These are phyloP conservation scores for Zygosaccharomyces lentus DNA, from an alignment of 805 yeast genomes.

Conservation along the genomic window DNA sequence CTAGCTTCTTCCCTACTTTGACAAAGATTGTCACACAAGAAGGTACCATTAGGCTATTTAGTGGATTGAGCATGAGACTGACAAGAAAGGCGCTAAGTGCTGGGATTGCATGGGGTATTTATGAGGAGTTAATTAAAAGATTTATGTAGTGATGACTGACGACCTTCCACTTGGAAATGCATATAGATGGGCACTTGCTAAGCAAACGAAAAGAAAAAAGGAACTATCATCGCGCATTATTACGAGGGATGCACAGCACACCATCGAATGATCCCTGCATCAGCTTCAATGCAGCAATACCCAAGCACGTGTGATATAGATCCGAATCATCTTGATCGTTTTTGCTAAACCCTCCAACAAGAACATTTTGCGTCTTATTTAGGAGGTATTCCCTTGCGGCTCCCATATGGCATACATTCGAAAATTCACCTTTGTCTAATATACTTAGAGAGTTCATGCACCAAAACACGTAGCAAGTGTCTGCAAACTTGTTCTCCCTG, in stretches of 20 bases:
- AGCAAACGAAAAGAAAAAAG: not conserved
- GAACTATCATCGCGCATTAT: slow-evolving; percentile 2
- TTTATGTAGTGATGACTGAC: slow-evolving; percentile 18
- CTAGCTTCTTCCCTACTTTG: slow-evolving; percentile 41
- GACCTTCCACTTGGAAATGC: not conserved
- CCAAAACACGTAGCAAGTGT: slow-evolving; percentile 91
- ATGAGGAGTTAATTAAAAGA: slow-evolving; percentile 72
- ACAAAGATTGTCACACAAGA: slow-evolving; percentile 40
- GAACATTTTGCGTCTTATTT: slow-evolving; percentile 50
- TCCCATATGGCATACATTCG: slow-evolving; percentile 35
- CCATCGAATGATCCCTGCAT: slow-evolving; percentile 32
- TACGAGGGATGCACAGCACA: slow-evolving; percentile 27
- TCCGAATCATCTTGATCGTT: slow-evolving; percentile 62
- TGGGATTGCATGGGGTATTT: slow-evolving; percentile 95
- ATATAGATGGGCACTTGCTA: not conserved
- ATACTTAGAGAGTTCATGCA: slow-evolving; percentile 53
- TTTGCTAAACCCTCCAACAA: slow-evolving; percentile 77
- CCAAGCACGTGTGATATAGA: slow-evolving; percentile 63
- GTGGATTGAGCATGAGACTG: slow-evolving; percentile 78
- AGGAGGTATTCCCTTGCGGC: slow-evolving; percentile 45
- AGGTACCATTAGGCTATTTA: slow-evolving; percentile 57
- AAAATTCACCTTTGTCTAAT: slow-evolving; percentile 6
- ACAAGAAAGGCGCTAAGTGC: slow-evolving; percentile 86
- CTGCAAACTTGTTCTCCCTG: slow-evolving; percentile 75
- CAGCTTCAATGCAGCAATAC: slow-evolving; percentile 49